Evolutionary conservation across 202 grass and related monocot species (phyloP).

Genomic region (Panicum hallii): DNA sequence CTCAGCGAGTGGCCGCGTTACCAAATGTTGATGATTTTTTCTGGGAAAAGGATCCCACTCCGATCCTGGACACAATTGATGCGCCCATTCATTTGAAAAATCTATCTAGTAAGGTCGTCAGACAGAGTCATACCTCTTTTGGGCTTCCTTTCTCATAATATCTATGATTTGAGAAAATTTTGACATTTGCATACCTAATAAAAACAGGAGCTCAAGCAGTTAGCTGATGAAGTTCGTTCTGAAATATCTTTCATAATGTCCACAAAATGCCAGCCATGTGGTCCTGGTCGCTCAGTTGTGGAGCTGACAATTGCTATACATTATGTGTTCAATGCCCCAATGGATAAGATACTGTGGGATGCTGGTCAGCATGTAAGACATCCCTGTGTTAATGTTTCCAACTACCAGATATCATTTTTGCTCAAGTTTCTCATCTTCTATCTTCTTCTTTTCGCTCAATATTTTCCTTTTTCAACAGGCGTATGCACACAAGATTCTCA

Average conservation of each 20-base stretch:
- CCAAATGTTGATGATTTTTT: slow-evolving; percentile 68
- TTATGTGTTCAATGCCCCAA: slow-evolving; percentile 75
- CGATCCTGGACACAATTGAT: slow-evolving; percentile 71
- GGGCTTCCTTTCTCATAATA: not conserved
- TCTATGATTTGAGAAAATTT: slow-evolving; percentile 6
- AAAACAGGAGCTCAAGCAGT: slow-evolving; percentile 71
- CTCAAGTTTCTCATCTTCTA: not conserved
- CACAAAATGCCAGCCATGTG: slow-evolving; percentile 50
- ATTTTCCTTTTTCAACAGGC: slow-evolving; percentile 52
- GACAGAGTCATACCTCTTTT: slow-evolving; percentile 8
- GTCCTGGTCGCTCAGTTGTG: slow-evolving; percentile 56
- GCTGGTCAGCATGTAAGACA: slow-evolving; percentile 68
- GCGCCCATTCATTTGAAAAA: slow-evolving; percentile 75
- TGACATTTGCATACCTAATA: slow-evolving; percentile 18
- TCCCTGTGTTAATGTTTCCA: slow-evolving; percentile 13
- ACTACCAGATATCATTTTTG: not conserved
- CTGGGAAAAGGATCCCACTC: slow-evolving; percentile 81
- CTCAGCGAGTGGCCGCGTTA: slow-evolving; percentile 48
- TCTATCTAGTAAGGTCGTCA: slow-evolving; percentile 72
- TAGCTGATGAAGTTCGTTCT: slow-evolving; percentile 70
- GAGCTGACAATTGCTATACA: slow-evolving; percentile 75
- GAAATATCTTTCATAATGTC: slow-evolving; percentile 80
- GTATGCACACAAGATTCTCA: slow-evolving; percentile 88
- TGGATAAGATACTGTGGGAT: slow-evolving; percentile 88
- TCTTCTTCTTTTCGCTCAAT: slow-evolving; percentile 24